phyloP scores from a whole-genome alignment of 2,329 filamentous ascomycete genomes.

The Cordyceps militaris region DNA sequence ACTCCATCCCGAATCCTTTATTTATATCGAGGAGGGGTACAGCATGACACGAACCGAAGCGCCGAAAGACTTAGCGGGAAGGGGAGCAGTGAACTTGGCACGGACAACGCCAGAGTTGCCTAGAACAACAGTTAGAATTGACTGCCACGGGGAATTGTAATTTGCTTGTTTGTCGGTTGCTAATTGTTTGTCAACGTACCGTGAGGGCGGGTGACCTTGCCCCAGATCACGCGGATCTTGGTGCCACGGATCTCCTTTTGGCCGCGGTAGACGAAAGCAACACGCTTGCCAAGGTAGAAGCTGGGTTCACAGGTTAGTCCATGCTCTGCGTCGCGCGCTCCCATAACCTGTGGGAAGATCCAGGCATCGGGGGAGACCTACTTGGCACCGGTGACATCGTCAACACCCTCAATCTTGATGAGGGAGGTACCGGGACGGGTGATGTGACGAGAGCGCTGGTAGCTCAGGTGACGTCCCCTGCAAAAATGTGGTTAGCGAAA shows the following conservation, averaged over 20 bases:
- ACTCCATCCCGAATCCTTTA: slow-evolving; percentile 47
- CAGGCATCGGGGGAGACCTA: slow-evolving; percentile 39
- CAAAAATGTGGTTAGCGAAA: slow-evolving; percentile 14
- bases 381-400: slow-evolving; percentile 81
- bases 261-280: slow-evolving; percentile 97
- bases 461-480: slow-evolving; percentile 96
- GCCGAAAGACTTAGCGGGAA: slow-evolving; percentile 94
- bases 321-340: neutral
- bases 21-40: slow-evolving; percentile 96
- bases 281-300: slow-evolving; percentile 98
- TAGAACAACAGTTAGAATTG: slow-evolving; percentile 28
- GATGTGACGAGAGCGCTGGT: slow-evolving; percentile 90
- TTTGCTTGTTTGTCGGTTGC: neutral
- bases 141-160: neutral
- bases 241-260: slow-evolving; percentile 92
- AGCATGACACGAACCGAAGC: slow-evolving; percentile 95
- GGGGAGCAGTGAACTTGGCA: slow-evolving; percentile 93
- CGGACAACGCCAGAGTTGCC: slow-evolving; percentile 98
- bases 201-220: slow-evolving; percentile 94
- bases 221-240: slow-evolving; percentile 99
- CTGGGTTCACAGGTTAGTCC: slow-evolving; percentile 30
- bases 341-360: neutral
- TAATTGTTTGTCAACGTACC: slow-evolving; percentile 45
- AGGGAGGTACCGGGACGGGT: slow-evolving; percentile 86
- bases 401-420: slow-evolving; percentile 98